These are phyloP conservation scores for Fusarium sp. DNA, from an alignment of 2,329 filamentous ascomycete species.

Conservation along the genomic window DNA sequence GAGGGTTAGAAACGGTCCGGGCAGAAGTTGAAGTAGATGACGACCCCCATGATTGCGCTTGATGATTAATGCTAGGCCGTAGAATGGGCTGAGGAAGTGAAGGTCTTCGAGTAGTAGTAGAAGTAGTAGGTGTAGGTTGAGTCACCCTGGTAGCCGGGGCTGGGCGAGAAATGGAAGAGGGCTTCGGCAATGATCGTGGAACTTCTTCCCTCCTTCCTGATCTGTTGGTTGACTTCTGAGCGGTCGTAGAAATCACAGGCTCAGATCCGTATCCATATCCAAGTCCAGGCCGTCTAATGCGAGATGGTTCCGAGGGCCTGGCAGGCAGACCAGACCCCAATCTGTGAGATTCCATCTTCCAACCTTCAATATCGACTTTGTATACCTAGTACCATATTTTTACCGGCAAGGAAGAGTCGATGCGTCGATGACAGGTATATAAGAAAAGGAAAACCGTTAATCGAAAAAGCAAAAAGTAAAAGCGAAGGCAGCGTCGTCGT, in stretches of 20 bases:
- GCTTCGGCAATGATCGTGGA: constrained; percentile 32
- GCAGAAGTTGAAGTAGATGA: constrained; percentile 50
- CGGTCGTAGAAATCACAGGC: constrained; percentile 24
- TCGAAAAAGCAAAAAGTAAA: constrained; percentile 21
- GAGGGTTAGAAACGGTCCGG: constrained; percentile 46
- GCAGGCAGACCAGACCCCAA: constrained; percentile 55
- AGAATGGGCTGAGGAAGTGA: constrained; percentile 41
- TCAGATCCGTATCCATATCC: constrained; percentile 32
- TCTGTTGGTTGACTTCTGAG: constrained; percentile 42
- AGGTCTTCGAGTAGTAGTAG: constrained; percentile 37
- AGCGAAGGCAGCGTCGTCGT: constrained; percentile 39
- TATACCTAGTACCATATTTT: constrained; percentile 40
- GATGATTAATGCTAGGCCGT: constrained; percentile 50
- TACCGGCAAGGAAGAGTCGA: constrained; percentile 2
- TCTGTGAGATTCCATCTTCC: constrained; percentile 58
- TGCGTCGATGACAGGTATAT: constrained; percentile 19
- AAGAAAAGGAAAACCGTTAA: constrained; percentile 35
- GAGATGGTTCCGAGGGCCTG: constrained; percentile 53
- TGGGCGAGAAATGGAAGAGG: constrained; percentile 30
- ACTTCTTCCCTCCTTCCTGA: constrained; percentile 38
- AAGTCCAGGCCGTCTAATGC: constrained; percentile 44
- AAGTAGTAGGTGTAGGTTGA: constrained; percentile 29
- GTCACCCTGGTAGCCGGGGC: constrained; percentile 36
- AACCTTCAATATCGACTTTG: constrained; percentile 40
- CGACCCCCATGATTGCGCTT: constrained; percentile 58